A percentile compares a stretch with the other conserved stretches of the same genome.
phyloP scores from a whole-genome alignment of 306 rosid genomes.

The Lotus japonicus region DNA sequence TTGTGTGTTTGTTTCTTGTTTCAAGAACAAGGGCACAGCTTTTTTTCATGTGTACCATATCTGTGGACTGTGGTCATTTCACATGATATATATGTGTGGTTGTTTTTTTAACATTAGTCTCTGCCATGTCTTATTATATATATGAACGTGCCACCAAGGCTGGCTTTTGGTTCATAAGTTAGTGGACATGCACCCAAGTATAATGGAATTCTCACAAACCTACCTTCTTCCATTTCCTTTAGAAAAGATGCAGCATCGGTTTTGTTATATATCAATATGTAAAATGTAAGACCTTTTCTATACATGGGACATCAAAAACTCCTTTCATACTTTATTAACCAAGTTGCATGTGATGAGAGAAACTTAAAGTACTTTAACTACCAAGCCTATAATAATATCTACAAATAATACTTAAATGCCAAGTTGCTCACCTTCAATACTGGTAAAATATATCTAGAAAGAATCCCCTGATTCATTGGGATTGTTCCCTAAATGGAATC shows the following conservation, averaged over 20 bases:
- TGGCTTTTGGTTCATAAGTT: conserved; percentile 12
- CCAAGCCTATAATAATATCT: conserved; percentile 6
- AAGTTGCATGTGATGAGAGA: conserved; percentile 32
- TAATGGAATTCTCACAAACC: conserved; percentile 30
- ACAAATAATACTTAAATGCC: not conserved
- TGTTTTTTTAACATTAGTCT: not conserved
- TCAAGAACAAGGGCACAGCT: conserved; percentile 41
- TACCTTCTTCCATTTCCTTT: conserved; percentile 21
- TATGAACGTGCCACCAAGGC: conserved; percentile 25
- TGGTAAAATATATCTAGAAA: not conserved
- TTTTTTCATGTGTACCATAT: conserved; percentile 28
- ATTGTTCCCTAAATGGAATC: too few relatives aligned
- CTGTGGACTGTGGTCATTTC: conserved; percentile 36
- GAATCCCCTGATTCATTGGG: not conserved
- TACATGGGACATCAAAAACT: conserved; percentile 14
- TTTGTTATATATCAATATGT: conserved; percentile 19
- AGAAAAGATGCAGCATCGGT: conserved; percentile 16
- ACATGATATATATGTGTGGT: conserved; percentile 34
- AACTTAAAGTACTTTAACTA: conserved; percentile 12
- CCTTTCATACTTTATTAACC: conserved; percentile 11
- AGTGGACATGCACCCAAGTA: conserved; percentile 22
- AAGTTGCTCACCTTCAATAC: not conserved
- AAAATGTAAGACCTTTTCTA: conserved; percentile 38
- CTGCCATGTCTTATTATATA: conserved; percentile 9
- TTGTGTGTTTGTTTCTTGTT: conserved; percentile 27